A percentile compares a stretch with the other conserved stretches of the same genome.
These are phyloP conservation scores for Cordyceps fumosorosea DNA, from an alignment of 2,329 filamentous ascomycete genomes.

Conservation along the genomic window DNA sequence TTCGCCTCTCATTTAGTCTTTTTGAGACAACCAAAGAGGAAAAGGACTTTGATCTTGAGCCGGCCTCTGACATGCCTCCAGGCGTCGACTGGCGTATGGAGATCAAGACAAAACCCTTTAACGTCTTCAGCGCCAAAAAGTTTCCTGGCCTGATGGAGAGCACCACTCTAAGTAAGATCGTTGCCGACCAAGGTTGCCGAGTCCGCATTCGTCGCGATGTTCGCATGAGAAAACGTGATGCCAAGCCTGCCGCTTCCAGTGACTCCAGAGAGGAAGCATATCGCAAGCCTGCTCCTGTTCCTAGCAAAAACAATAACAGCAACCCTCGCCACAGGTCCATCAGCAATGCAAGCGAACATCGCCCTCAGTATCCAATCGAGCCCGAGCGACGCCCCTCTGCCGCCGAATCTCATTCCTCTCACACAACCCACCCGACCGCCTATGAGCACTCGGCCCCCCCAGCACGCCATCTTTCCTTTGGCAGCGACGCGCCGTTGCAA, in stretches of 20 bases:
- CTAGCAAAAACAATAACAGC: constrained; percentile 19
- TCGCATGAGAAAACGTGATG: constrained; percentile 78
- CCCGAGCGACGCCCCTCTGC: constrained; percentile 40
- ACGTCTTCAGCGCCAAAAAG: constrained; percentile 94
- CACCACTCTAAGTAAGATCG: constrained; percentile 78
- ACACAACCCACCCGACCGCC: constrained; percentile 31
- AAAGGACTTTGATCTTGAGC: constrained; percentile 63
- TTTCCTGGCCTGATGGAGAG: constrained; percentile 91
- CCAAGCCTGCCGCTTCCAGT: constrained; percentile 51
- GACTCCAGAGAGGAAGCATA: constrained; percentile 59
- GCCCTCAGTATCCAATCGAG: constrained; percentile 34
- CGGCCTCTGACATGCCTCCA: constrained; percentile 39
- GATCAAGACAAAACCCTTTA: constrained; percentile 80
- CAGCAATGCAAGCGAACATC: constrained; percentile 51
- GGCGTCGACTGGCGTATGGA: constrained; percentile 79
- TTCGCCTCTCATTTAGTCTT: constrained; percentile 83
- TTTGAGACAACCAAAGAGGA: constrained; percentile 89
- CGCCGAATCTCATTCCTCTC: constrained; percentile 40
- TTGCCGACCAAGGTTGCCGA: constrained; percentile 93
- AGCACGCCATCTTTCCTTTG: constrained; percentile 29
- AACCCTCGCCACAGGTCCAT: constrained; percentile 48
- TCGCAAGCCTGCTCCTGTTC: constrained; percentile 30
- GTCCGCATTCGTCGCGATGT: constrained; percentile 93
- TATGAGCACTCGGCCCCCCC: constrained; percentile 25
- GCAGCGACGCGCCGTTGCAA: constrained; percentile 23